Percentiles rank a stretch among this genome's conserved stretches.
Evolutionary conservation across 2,329 filamentous ascomycete genomes (phyloP).

Genomic region (Botrytis aclada): DNA sequence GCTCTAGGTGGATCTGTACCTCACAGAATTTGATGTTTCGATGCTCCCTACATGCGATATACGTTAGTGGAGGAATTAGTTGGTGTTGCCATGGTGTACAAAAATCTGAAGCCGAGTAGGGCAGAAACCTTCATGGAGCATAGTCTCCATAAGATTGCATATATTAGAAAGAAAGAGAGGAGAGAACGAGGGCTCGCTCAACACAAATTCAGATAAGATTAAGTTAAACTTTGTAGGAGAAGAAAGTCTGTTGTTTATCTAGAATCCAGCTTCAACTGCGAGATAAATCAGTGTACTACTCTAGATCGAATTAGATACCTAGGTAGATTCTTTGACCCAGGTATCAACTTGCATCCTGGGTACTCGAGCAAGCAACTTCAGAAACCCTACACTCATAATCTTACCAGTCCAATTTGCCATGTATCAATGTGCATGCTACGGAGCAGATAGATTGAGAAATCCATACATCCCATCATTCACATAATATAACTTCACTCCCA

Average conservation of each 20-base stretch:
- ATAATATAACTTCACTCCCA: background rate
- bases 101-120: conserved; percentile 11
- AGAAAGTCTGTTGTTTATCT: background rate
- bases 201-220: background rate
- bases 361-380: background rate
- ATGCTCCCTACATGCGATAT: background rate
- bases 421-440: background rate
- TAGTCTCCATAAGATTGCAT: conserved; percentile 14
- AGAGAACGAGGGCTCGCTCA: background rate
- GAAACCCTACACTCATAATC: background rate
- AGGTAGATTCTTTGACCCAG: background rate
- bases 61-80: conserved; percentile 2
- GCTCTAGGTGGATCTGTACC: conserved; percentile 1
- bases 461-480: background rate
- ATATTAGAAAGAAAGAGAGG: background rate
- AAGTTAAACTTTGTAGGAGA: background rate
- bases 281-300: background rate
- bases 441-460: background rate
- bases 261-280: background rate
- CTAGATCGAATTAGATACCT: background rate
- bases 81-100: conserved; percentile 14
- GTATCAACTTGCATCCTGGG: background rate
- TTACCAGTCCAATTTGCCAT: background rate
- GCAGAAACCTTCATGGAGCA: conserved; percentile 9
- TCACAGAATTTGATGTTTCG: background rate